Percentiles rank a stretch among this genome's conserved stretches.
These are phyloP conservation scores for Daldinia eschscholtzii DNA, from an alignment of 2,329 filamentous ascomycete genomes.

Conservation along the genomic window DNA sequence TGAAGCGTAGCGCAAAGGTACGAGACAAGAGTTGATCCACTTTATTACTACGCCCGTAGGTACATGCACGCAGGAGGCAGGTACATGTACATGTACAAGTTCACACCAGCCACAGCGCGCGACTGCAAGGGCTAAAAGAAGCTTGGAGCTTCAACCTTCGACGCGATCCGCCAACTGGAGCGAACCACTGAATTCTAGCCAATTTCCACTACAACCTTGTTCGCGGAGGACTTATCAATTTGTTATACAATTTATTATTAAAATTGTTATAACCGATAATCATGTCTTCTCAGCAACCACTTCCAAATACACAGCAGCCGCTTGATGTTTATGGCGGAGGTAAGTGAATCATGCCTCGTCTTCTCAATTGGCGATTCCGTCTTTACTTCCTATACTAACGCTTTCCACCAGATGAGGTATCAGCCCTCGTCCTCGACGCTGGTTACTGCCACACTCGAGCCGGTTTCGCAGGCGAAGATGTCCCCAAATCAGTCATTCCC, in stretches of 20 bases:
- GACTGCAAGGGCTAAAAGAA: slow-evolving; percentile 6
- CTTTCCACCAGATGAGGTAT: slow-evolving; percentile 83
- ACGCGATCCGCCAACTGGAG: slow-evolving; percentile 24
- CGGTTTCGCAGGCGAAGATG: slow-evolving; percentile 97
- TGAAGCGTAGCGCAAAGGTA: not conserved
- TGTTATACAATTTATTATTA: slow-evolving; percentile 3
- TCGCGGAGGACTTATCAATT: not conserved
- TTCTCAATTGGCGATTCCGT: slow-evolving; percentile 1
- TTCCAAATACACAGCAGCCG: slow-evolving; percentile 49
- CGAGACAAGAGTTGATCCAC: not conserved
- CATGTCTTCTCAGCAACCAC: slow-evolving; percentile 50
- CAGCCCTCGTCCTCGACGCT: slow-evolving; percentile 94
- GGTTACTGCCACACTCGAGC: slow-evolving; percentile 92
- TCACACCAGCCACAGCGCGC: slow-evolving; percentile 37
- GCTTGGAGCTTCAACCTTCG: slow-evolving; percentile 33
- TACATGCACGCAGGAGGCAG: not conserved
- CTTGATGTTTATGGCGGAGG: slow-evolving; percentile 53
- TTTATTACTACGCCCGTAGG: not conserved
- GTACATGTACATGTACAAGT: not conserved
- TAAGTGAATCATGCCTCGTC: slow-evolving; percentile 43
- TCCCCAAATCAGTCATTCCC: slow-evolving; percentile 91
- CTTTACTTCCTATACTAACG: slow-evolving; percentile 25
- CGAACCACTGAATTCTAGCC: slow-evolving; percentile 4
- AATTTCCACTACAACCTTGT: slow-evolving; percentile 14
- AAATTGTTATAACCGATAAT: slow-evolving; percentile 19